phyloP scores from a whole-genome alignment of 805 yeast genomes.

The Ogataea haglerorum region DNA sequence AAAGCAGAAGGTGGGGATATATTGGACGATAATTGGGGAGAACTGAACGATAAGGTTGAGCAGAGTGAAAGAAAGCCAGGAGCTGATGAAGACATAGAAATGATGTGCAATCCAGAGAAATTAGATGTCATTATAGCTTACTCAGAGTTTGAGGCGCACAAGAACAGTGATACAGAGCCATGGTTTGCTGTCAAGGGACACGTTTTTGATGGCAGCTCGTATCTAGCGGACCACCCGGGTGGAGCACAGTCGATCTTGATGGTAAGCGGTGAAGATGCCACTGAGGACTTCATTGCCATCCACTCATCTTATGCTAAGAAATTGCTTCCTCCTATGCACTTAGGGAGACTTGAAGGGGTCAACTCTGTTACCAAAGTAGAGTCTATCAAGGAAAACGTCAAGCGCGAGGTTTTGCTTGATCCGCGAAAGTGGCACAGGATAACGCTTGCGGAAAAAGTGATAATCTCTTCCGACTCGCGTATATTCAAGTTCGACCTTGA shows the following conservation, averaged over 20 bases:
- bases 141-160: conserved; percentile 21
- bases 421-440: conserved; percentile 32
- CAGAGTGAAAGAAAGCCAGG: conserved; percentile 7
- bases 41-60: conserved; percentile 17
- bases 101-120: conserved; percentile 30
- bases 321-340: conserved; percentile 26
- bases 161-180: conserved; percentile 15
- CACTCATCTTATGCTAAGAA: conserved; percentile 32
- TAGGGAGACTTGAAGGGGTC: conserved; percentile 21
- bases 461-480: conserved; percentile 30
- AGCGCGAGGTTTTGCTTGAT: conserved; percentile 22
- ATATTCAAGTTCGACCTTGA: conserved; percentile 31
- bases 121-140: conserved; percentile 16
- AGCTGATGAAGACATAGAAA: conserved; percentile 27
- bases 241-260: conserved; percentile 26
- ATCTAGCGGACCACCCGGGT: conserved; percentile 34
- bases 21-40: conserved; percentile 33
- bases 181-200: conserved; percentile 35
- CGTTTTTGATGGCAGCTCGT: conserved; percentile 35
- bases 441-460: conserved; percentile 20
- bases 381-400: background rate
- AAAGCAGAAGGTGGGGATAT: conserved; percentile 32
- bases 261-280: conserved; percentile 29
- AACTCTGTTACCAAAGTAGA: background rate
- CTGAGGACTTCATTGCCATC: conserved; percentile 34